Evolutionary conservation across 352 stramenopile species (phyloP).

Genomic region (Bremia lactucae): DNA sequence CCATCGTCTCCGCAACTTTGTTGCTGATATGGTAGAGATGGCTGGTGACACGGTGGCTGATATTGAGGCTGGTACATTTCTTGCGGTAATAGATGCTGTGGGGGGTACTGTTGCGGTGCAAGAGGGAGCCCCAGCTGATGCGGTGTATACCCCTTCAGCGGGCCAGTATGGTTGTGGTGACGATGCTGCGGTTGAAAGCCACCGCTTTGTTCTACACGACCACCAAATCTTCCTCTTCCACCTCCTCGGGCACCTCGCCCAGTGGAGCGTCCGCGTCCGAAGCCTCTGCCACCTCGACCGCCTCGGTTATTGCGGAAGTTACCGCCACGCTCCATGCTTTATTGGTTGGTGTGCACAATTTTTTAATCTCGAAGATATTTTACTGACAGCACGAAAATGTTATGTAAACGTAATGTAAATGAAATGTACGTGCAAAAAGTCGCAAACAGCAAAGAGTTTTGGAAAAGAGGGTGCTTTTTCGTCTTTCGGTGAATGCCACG

Average conservation of each 20-base stretch:
- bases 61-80: slow-evolving; percentile 7
- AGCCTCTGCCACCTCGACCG: slow-evolving; percentile 19
- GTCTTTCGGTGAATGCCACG: too few relatives aligned
- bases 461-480: too few relatives aligned
- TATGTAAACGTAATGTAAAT: too few relatives aligned
- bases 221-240: slow-evolving; percentile 24
- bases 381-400: too few relatives aligned
- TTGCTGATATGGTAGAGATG: slow-evolving; percentile 2
- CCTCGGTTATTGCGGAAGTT: slow-evolving; percentile 21
- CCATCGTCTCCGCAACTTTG: slow-evolving; percentile 9
- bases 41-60: slow-evolving; percentile 6
- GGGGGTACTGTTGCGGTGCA: slow-evolving; percentile 5
- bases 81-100: slow-evolving; percentile 4
- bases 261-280: slow-evolving; percentile 15
- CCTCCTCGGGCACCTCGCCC: slow-evolving; percentile 8
- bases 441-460: too few relatives aligned
- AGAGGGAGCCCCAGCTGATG: slow-evolving; percentile 4
- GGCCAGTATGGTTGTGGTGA: slow-evolving; percentile 8
- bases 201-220: slow-evolving; percentile 10
- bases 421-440: too few relatives aligned
- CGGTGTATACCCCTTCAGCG: slow-evolving; percentile 12
- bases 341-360: not conserved
- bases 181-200: slow-evolving; percentile 1
- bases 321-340: slow-evolving; percentile 22
- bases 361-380: too few relatives aligned